Evolutionary conservation across 306 rosid species (phyloP), one percentile per base, ranked within the genome.

Genomic region (Morella rubra): DNA sequence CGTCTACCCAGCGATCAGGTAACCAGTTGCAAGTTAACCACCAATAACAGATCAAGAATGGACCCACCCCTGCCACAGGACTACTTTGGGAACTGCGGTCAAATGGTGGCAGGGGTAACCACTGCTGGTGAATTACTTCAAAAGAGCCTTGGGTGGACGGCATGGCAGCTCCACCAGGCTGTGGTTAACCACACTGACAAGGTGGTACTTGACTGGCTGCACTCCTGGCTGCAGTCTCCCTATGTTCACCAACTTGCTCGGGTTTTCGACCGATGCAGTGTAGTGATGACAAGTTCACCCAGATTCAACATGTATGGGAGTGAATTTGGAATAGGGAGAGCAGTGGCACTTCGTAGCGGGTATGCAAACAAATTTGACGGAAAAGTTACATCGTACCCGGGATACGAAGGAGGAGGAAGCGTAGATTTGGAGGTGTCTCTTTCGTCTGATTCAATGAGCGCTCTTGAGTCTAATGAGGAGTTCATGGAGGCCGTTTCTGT

Each of bases 241-340:
- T 0, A 1, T 0, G 44, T 81, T 2, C 22, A 14, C 58, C 77
- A 20, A 47, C 0, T 16, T 1, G 77, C 18, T n/a, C 13, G 0
- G 24, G 1, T 8, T 0, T 73, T 81, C 7, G 88, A 84, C n/a
- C 81, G 76, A 0, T 13, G 12, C 14, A 41, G 49, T 18, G 82
- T 93, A 53, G 12, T 83, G 77, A 78, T 91, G 77, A 72, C 83
- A 4, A 91, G 94, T 54, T 85, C 93, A 5, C 91, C 95, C 0
- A 82, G 89, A 44, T 90, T 90, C 71, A 76, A 86, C 27, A 78
- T 2, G 87, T 89, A 85, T 61, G 90, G 89, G 7, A 85, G 76
- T 44, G 89, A 90, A 45, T 90, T 93, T 61, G 96, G 98, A 44
- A 86, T 91, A 93, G 98, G 93, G 5, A 89, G 86, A 75, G 87